A percentile compares a stretch with the other conserved stretches of the same genome.
These are phyloP conservation scores for Candida sp. DNA, from an alignment of 1,139 yeast genomes.

Conservation along the genomic window DNA sequence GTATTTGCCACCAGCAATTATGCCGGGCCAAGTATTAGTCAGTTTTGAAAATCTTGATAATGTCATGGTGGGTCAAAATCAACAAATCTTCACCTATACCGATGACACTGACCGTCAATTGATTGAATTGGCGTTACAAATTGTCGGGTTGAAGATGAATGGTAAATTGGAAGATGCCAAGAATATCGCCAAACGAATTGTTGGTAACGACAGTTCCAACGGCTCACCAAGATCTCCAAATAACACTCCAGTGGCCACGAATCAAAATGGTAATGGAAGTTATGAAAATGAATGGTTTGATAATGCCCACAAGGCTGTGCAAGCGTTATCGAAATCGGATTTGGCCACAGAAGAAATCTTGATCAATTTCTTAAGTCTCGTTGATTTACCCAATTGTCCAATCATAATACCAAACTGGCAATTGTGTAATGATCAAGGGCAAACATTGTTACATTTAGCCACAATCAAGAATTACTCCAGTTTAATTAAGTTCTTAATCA, in stretches of 20 bases:
- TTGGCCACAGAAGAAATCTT: slow-evolving; percentile 56
- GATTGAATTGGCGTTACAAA: slow-evolving; percentile 88
- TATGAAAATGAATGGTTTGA: slow-evolving; percentile 45
- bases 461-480: slow-evolving; percentile 67
- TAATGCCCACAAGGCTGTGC: slow-evolving; percentile 44
- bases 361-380: slow-evolving; percentile 60
- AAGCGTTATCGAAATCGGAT: slow-evolving; percentile 45
- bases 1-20: slow-evolving; percentile 84
- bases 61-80: slow-evolving; percentile 34
- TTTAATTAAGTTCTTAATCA: slow-evolving; percentile 61
- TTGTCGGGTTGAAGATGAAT: slow-evolving; percentile 92
- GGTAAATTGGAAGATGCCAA: slow-evolving; percentile 92
- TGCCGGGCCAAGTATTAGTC: slow-evolving; percentile 89
- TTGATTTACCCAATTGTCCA: slow-evolving; percentile 61
- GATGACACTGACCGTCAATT: slow-evolving; percentile 93
- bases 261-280: slow-evolving; percentile 9
- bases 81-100: slow-evolving; percentile 76
- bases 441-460: slow-evolving; percentile 83
- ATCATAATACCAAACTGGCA: slow-evolving; percentile 73
- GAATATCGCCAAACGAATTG: slow-evolving; percentile 83
- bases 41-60: slow-evolving; percentile 58
- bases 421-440: slow-evolving; percentile 77
- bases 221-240: slow-evolving; percentile 4
- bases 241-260: slow-evolving; percentile 5
- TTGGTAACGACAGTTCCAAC: slow-evolving; percentile 48